phyloP scores from a whole-genome alignment of 1,284 basidiomycete genomes.

The Paramarasmius palmivorus region DNA sequence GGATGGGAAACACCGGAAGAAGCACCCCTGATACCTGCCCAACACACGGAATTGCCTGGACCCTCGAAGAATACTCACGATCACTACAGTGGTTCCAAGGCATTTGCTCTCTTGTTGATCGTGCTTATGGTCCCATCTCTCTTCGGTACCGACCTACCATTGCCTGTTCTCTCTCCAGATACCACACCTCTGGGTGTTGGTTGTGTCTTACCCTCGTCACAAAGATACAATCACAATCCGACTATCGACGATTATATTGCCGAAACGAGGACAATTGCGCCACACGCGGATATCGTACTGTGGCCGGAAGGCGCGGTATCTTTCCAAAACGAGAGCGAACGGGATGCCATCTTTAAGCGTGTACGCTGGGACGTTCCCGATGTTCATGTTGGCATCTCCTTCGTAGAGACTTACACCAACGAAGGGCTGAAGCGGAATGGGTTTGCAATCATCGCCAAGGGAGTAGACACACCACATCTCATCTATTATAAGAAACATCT shows the following conservation, averaged over 20 bases:
- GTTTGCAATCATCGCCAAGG: constrained; percentile 55
- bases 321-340: constrained; percentile 53
- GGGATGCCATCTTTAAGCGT: constrained; percentile 46
- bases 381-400: constrained; percentile 63
- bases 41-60: not conserved
- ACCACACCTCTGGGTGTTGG: constrained; percentile 61
- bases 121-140: constrained; percentile 60
- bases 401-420: constrained; percentile 51
- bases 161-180: constrained; percentile 38
- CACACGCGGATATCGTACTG: constrained; percentile 56
- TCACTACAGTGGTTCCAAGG: constrained; percentile 5
- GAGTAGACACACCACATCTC: constrained; percentile 41
- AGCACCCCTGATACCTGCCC: constrained; percentile 20
- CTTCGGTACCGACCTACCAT: constrained; percentile 39
- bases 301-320: constrained; percentile 79
- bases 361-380: constrained; percentile 37
- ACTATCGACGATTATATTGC: constrained; percentile 59
- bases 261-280: constrained; percentile 49
- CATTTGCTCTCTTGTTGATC: constrained; percentile 42
- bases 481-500: constrained; percentile 75
- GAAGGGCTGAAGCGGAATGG: constrained; percentile 56
- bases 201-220: constrained; percentile 58
- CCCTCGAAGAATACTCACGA: not conserved
- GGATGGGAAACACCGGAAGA: constrained; percentile 29
- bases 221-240: constrained; percentile 37